Base-by-base conservation (phyloP, 1,284 basidiomycete genomes). In the Pseudomicrostroma phylloplanum region DNA sequence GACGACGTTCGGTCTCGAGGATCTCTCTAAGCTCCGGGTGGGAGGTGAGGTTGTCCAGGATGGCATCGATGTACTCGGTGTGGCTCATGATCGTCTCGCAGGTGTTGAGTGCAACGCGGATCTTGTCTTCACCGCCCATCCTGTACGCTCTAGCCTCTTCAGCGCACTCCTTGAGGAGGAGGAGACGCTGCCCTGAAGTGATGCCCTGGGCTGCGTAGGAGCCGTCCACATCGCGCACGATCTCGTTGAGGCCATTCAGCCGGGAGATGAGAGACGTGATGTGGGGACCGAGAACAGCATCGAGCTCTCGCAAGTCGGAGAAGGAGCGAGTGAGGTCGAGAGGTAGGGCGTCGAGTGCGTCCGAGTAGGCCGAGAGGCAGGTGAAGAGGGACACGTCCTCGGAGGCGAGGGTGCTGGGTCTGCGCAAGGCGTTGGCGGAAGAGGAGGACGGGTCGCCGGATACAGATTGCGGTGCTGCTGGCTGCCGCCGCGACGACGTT, bases 101-200 rank as follows among this genome's bases (percentile, higher is more conserved):
- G 11, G 93, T 93, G 70, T 89, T 89, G 69, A 89, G 91, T 11
- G 92, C 92, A 63, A 97, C 92, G 73, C 93, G 86, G 79, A 98
- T 97, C 84, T 98, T 98, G 86, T 99, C 94, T 80, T 98, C 96
- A 53, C 90, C 91, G 46, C 96, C 96, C 63, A 93, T 86, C 80
- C 92, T 92, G 82, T 96, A 90, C 56, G 89, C 85, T 48, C 85
- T 83, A 0, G 92, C 91, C 80, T 96, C 93, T 66, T 96, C 92
- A 11, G 92, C 91, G 73, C 96, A 92, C 79, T 96, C 91, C 64
- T 88, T 86, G 65, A 99, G 86, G 36, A 93, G 86, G 81, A 88
- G 86, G 58, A 97, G 87, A 46, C 92, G 86, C 70, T 91, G 86
- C 64, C 89, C 87, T 2, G 15, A 19, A 15, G 51, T 54, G 21